Evolutionary conservation across 257 asterid species (phyloP), one percentile per base, ranked within the genome.

Genomic region (Plantago ovata): DNA sequence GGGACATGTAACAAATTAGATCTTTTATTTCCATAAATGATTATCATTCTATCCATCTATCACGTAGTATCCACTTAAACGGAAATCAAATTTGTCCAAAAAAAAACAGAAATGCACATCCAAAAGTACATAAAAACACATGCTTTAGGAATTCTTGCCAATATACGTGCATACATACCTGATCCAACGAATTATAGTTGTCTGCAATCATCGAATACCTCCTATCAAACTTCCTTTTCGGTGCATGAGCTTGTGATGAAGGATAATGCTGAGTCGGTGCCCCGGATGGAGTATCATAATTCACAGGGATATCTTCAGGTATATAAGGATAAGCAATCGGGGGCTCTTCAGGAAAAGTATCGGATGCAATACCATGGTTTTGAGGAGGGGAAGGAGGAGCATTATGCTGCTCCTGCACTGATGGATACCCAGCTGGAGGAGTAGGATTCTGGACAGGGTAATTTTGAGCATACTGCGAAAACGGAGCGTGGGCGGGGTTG

Each of bases 171-270:
- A 20, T 15, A 13, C 76, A 63, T 84, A 92, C 96, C 96, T 92
- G 89, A 43, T 85, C 94, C 56, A 92, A 68, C 7, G 96, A 88
- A 62, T 63, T 72, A 71, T 85, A 92, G 68, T 80, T 73, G 78
- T 92, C 98, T 0, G 98, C 96, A 62, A 92, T 92, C 77, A 80
- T 80, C 12, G 96, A 87, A 80, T 85, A 92, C 68, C 94, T 79
- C 80, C 89, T 61, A 28, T 92, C 95, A 18, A 92, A 67, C 70
- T 72, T 80, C 69, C 74, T 83, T 57, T 75, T 74, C 0, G 83
- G 79, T 15, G 73, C 71, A n/a, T 59, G 69, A 4, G 8, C 6
- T 49, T 65, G 74, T 22, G 70, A 42, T 14, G 60, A 61, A 61
- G 79, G 76, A 44, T 62, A 39, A 52, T 62, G 50, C 12, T 72